Evolutionary conservation across 495 filamentous ascomycete genomes (phyloP).

Genomic region (Cryomyces antarcticus): DNA sequence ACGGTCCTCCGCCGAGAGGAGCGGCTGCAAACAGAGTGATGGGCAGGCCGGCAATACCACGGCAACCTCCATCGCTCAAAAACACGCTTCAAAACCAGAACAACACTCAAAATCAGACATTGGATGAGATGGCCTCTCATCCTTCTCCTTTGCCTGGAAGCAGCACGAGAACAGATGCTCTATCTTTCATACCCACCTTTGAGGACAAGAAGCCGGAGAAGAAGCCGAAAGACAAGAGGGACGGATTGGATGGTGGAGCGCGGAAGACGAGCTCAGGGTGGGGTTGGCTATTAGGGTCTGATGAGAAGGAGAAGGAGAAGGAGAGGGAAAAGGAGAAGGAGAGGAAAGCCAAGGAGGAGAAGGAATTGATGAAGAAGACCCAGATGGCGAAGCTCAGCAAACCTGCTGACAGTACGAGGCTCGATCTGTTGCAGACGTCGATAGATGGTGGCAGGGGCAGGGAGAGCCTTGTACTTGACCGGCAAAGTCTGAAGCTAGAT

Average conservation of each 20-base stretch:
- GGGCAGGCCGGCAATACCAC: background rate
- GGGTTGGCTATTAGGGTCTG: slow-evolving; percentile 53
- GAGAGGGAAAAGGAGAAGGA: slow-evolving; percentile 33
- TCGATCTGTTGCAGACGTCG: slow-evolving; percentile 66
- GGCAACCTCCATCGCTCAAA: background rate
- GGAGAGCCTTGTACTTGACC: slow-evolving; percentile 64
- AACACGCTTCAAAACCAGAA: background rate
- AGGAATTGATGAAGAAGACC: too few relatives aligned
- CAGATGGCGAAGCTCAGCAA: slow-evolving; percentile 30
- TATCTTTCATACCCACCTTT: slow-evolving; percentile 71
- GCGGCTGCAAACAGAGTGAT: too few relatives aligned
- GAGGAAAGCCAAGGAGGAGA: slow-evolving; percentile 14
- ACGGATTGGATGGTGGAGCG: slow-evolving; percentile 27
- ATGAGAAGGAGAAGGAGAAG: slow-evolving; percentile 50
- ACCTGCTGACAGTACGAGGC: slow-evolving; percentile 39
- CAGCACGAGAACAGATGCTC: slow-evolving; percentile 48
- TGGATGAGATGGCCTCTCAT: slow-evolving; percentile 40
- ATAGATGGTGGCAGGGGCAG: slow-evolving; percentile 54
- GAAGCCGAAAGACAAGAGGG: slow-evolving; percentile 39
- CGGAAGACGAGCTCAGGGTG: slow-evolving; percentile 53
- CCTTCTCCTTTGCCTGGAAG: slow-evolving; percentile 54
- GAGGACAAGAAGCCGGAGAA: slow-evolving; percentile 46
- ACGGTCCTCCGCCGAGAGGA: background rate
- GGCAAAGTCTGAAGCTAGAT: slow-evolving; percentile 51
- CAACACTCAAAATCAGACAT: slow-evolving; percentile 16